These are phyloP conservation scores for Aureobasidium sp. DNA, from an alignment of 2,329 filamentous ascomycete species.

Conservation along the genomic window DNA sequence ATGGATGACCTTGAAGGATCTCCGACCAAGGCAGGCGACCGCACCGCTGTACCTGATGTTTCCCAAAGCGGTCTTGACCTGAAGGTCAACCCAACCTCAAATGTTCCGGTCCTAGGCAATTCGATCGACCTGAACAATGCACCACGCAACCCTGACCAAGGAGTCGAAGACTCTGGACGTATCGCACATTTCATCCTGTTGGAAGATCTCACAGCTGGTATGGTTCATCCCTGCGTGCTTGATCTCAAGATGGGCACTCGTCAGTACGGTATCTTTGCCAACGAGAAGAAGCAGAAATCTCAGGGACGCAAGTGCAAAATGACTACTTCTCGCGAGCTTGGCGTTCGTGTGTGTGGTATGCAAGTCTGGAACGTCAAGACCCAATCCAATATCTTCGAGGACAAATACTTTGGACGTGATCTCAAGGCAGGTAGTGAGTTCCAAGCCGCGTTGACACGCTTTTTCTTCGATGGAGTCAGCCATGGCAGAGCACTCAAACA, in stretches of 20 bases:
- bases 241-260: constrained; percentile 98
- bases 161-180: constrained; percentile 44
- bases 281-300: constrained; percentile 84
- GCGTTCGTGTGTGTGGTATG: constrained; percentile 89
- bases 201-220: constrained; percentile 91
- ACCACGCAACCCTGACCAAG: constrained; percentile 39
- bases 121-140: constrained; percentile 26
- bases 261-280: constrained; percentile 90
- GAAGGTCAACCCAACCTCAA: neutral
- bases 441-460: constrained; percentile 77
- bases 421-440: constrained; percentile 85
- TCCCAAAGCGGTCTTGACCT: neutral
- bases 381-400: constrained; percentile 85
- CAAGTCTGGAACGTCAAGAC: constrained; percentile 88
- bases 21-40: constrained; percentile 11
- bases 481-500: constrained; percentile 73
- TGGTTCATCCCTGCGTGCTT: constrained; percentile 94
- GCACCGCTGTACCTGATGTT: neutral
- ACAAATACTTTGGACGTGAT: constrained; percentile 93
- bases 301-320: constrained; percentile 87
- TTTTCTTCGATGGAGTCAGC: constrained; percentile 84
- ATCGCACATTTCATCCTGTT: constrained; percentile 90
- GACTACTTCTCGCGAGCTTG: constrained; percentile 85
- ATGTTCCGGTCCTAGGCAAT: constrained; percentile 20
- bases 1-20: constrained; percentile 51